Evolutionary conservation across 805 yeast species (phyloP).

Genomic region (Cyberlindnera samutprakarnensis): DNA sequence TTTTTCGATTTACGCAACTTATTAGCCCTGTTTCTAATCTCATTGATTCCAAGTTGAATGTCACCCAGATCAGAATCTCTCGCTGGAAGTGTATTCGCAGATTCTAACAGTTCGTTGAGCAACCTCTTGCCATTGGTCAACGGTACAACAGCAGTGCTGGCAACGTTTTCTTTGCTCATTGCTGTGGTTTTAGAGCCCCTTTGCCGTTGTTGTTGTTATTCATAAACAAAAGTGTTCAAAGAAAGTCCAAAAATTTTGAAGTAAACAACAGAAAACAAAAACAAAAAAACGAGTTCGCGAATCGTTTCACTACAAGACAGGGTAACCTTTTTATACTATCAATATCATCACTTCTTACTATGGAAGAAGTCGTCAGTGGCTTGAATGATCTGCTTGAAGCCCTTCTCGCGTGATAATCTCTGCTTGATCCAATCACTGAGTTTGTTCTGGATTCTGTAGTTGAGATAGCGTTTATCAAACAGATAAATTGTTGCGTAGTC

Average conservation of each 20-base stretch:
- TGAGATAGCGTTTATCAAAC: slow-evolving; percentile 55
- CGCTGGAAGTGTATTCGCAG: slow-evolving; percentile 68
- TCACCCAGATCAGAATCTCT: slow-evolving; percentile 64
- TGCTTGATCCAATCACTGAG: slow-evolving; percentile 69
- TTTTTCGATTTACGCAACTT: slow-evolving; percentile 40
- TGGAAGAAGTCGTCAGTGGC: slow-evolving; percentile 18
- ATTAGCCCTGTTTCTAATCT: slow-evolving; percentile 62
- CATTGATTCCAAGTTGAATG: slow-evolving; percentile 72
- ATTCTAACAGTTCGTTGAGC: slow-evolving; percentile 68
- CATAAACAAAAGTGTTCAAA: too few relatives aligned
- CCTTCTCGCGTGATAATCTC: slow-evolving; percentile 23
- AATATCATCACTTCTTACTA: too few relatives aligned
- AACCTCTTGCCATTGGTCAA: slow-evolving; percentile 19
- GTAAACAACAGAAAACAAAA: too few relatives aligned
- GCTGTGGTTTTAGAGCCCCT: too few relatives aligned
- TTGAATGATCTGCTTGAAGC: slow-evolving; percentile 13
- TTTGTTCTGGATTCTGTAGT: slow-evolving; percentile 41
- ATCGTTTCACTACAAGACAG: too few relatives aligned
- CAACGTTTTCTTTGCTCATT: too few relatives aligned
- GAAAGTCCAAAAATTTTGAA: too few relatives aligned
- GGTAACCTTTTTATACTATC: too few relatives aligned
- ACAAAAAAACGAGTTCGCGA: too few relatives aligned
- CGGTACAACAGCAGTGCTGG: neutral
- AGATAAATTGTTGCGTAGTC: slow-evolving; percentile 77
- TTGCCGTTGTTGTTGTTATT: too few relatives aligned